A percentile compares a stretch with the other conserved stretches of the same genome.
These are phyloP conservation scores for Globisporangium abappressorium DNA, from an alignment of 352 stramenopile genomes.

Conservation along the genomic window DNA sequence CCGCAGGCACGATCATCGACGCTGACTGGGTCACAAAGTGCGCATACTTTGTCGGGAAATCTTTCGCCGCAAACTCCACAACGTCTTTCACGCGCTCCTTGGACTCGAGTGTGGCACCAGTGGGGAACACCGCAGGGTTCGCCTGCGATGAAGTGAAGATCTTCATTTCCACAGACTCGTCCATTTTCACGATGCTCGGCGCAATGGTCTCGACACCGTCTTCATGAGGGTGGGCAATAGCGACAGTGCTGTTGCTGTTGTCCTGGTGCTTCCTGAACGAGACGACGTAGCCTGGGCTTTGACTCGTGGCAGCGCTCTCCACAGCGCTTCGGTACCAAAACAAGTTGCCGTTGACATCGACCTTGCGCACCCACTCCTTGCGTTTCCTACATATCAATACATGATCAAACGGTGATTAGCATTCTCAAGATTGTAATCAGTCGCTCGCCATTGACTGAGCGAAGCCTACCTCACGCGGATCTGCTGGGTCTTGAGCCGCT, in stretches of 20 bases:
- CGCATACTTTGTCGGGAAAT: constrained; percentile 53
- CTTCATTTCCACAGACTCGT: not conserved
- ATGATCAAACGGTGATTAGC: constrained; percentile 20
- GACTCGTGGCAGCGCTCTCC: constrained; percentile 14
- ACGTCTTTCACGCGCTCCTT: constrained; percentile 16
- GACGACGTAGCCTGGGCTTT: constrained; percentile 26
- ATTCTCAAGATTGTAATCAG: not conserved
- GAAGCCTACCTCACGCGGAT: constrained; percentile 9
- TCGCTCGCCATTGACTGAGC: not conserved
- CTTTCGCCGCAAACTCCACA: constrained; percentile 27
- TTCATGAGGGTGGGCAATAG: not conserved
- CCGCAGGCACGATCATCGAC: constrained; percentile 33
- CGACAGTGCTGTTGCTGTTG: not conserved
- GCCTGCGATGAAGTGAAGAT: not conserved
- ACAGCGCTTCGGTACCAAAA: constrained; percentile 47
- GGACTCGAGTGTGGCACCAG: not conserved
- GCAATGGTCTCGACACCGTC: not conserved
- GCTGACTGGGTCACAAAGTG: constrained; percentile 42
- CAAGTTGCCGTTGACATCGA: constrained; percentile 56
- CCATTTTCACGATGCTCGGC: not conserved
- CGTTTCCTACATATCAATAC: constrained; percentile 37
- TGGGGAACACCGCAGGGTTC: not conserved
- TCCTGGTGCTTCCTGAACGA: constrained; percentile 24
- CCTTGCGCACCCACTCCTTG: constrained; percentile 61
- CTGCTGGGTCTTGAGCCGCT: constrained; percentile 4